Percentiles rank a stretch among this genome's conserved stretches.
Evolutionary conservation across 148 eudicot species (phyloP).

Genomic region (Polygonum aviculare): DNA sequence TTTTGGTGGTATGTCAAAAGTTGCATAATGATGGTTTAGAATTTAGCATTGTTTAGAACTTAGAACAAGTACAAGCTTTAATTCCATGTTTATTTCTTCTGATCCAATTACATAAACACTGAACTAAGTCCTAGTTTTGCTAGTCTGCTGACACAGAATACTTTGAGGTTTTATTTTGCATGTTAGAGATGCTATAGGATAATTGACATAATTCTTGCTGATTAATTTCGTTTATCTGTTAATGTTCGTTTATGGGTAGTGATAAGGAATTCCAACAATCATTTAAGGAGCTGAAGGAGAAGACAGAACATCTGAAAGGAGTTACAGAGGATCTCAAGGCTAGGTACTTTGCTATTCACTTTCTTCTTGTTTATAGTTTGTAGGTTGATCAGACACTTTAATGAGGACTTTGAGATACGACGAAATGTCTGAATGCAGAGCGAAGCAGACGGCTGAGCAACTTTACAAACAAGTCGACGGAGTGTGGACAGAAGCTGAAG

Average conservation of each 20-base stretch:
- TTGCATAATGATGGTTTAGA: not conserved
- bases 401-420: slow-evolving; percentile 50
- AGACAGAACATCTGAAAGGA: slow-evolving; percentile 74
- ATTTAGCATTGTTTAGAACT: not conserved
- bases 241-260: slow-evolving; percentile 21
- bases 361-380: slow-evolving; percentile 11
- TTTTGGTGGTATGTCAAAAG: too few relatives aligned
- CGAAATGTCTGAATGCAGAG: slow-evolving; percentile 72
- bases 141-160: too few relatives aligned
- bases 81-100: not conserved
- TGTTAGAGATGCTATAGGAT: not conserved
- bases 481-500: slow-evolving; percentile 91
- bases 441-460: slow-evolving; percentile 87
- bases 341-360: slow-evolving; percentile 39
- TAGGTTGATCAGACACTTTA: slow-evolving; percentile 46
- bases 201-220: not conserved
- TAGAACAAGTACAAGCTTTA: too few relatives aligned
- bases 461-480: slow-evolving; percentile 91
- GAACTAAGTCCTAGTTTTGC: too few relatives aligned
- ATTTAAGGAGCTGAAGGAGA: slow-evolving; percentile 73
- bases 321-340: slow-evolving; percentile 73
- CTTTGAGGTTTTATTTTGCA: too few relatives aligned
- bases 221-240: not conserved
- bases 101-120: not conserved
- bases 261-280: slow-evolving; percentile 73